phyloP scores from a whole-genome alignment of 352 stramenopile genomes.

The Phytophthora citricola region DNA sequence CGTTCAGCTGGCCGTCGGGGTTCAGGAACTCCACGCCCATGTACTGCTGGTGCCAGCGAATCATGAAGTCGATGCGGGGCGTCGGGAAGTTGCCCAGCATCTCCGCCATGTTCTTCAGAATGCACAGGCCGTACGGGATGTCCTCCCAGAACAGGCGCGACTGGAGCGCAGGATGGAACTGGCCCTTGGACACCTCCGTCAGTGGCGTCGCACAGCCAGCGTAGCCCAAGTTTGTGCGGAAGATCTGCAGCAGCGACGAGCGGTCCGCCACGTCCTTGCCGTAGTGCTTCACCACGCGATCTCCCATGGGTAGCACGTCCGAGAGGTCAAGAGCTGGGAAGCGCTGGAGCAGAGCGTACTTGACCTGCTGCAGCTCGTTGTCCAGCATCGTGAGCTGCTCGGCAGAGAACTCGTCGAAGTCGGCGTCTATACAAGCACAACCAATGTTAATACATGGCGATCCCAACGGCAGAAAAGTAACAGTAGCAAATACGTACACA shows the following conservation, averaged over 20 bases:
- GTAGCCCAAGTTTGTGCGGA: conserved; percentile 92
- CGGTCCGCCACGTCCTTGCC: conserved; percentile 90
- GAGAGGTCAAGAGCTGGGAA: conserved; percentile 92
- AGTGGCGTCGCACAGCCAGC: conserved; percentile 90
- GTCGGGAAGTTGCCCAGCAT: conserved; percentile 94
- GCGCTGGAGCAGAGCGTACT: conserved; percentile 87
- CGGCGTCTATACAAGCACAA: conserved; percentile 63
- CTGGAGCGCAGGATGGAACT: conserved; percentile 86
- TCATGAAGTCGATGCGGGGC: conserved; percentile 94
- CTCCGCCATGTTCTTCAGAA: conserved; percentile 94
- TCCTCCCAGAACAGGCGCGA: conserved; percentile 94
- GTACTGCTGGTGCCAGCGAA: conserved; percentile 93
- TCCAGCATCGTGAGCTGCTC: conserved; percentile 93
- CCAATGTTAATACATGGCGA: conserved; percentile 10
- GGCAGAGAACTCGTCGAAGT: conserved; percentile 93
- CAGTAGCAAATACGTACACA: conserved; percentile 66
- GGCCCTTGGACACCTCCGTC: conserved; percentile 71
- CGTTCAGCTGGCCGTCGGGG: conserved; percentile 89
- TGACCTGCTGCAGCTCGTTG: conserved; percentile 94
- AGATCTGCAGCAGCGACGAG: conserved; percentile 91
- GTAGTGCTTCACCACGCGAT: conserved; percentile 93
- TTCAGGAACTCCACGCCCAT: conserved; percentile 91
- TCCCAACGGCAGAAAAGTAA: neutral
- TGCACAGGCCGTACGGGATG: conserved; percentile 92
- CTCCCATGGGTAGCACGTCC: conserved; percentile 90